phyloP scores from a whole-genome alignment of 768 basidiomycete genomes.

The Naganishia kalamii region DNA sequence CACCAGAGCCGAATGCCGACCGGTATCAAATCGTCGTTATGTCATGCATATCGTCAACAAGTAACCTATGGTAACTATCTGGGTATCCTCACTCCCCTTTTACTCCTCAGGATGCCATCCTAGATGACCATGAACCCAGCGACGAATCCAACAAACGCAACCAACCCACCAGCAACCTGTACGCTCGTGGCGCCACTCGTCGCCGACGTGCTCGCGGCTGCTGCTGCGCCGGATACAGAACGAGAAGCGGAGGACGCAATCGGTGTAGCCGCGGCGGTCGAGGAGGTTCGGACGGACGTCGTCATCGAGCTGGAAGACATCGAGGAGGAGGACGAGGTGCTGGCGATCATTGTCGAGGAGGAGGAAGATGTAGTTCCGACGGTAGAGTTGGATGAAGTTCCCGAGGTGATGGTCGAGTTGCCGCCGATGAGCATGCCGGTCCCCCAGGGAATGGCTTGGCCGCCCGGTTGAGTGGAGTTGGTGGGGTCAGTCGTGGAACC shows the following conservation, averaged over 20 bases:
- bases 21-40: too few species aligned
- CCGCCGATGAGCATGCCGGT: constrained; percentile 20
- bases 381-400: constrained; percentile 21
- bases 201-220: neutral
- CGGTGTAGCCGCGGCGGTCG: constrained; percentile 20
- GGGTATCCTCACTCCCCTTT: too few species aligned
- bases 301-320: constrained; percentile 14
- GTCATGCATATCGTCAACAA: too few species aligned
- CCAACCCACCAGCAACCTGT: constrained; percentile 12
- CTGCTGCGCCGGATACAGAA: neutral
- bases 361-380: constrained; percentile 15
- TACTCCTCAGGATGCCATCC: too few species aligned
- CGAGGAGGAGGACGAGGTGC: constrained; percentile 12
- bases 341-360: constrained; percentile 9
- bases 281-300: neutral
- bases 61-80: too few species aligned
- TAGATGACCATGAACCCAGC: constrained; percentile 15
- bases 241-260: constrained; percentile 8
- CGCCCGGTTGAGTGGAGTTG: constrained; percentile 35
- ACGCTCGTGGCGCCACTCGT: neutral
- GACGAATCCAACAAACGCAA: constrained; percentile 13
- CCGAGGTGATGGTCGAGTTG: constrained; percentile 14
- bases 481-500: constrained; percentile 35
- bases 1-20: too few species aligned
- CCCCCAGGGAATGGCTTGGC: constrained; percentile 39